A percentile compares a stretch with the other conserved stretches of the same genome.
Conservation (phyloP, 768 basidiomycete genomes). For the Tephrocybe rancida region DNA sequence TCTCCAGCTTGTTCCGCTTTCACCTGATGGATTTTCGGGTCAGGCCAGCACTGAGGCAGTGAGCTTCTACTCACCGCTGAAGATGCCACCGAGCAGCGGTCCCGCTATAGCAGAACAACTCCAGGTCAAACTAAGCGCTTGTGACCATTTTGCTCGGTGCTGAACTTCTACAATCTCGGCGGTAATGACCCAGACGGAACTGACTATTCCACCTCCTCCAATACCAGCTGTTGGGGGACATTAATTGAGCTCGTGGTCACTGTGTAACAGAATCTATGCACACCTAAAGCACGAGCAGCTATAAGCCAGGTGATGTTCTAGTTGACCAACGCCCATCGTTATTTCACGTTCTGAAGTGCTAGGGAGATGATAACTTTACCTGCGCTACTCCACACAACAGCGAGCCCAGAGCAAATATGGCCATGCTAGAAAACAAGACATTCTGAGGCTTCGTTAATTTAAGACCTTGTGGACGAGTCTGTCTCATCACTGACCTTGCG, state of each 20-base stretch:
- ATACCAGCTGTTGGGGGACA: conserved; percentile 57
- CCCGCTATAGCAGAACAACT: conserved; percentile 84
- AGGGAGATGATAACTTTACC: conserved; percentile 39
- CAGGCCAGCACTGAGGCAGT: conserved; percentile 8
- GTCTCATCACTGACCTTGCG: conserved; percentile 55
- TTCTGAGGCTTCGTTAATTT: conserved; percentile 39
- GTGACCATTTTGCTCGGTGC: conserved; percentile 80
- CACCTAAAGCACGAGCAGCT: conserved; percentile 55
- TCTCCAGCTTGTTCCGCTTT: conserved; percentile 61
- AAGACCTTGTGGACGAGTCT: not conserved
- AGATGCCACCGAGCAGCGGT: conserved; percentile 79
- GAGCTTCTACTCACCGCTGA: conserved; percentile 59
- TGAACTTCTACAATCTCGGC: conserved; percentile 78
- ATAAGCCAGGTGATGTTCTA: conserved; percentile 69
- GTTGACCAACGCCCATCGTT: conserved; percentile 5
- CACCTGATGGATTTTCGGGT: conserved; percentile 26
- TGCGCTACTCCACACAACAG: conserved; percentile 75
- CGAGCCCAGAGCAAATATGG: conserved; percentile 78
- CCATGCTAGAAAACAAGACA: conserved; percentile 73
- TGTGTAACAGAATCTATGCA: not conserved
- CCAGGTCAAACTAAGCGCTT: conserved; percentile 85
- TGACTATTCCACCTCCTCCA: conserved; percentile 88
- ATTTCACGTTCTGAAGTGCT: conserved; percentile 17
- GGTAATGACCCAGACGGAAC: conserved; percentile 85
- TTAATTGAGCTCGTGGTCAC: not conserved